Conservation (phyloP, 148 eudicot genomes). For the Cornus controversa region DNA sequence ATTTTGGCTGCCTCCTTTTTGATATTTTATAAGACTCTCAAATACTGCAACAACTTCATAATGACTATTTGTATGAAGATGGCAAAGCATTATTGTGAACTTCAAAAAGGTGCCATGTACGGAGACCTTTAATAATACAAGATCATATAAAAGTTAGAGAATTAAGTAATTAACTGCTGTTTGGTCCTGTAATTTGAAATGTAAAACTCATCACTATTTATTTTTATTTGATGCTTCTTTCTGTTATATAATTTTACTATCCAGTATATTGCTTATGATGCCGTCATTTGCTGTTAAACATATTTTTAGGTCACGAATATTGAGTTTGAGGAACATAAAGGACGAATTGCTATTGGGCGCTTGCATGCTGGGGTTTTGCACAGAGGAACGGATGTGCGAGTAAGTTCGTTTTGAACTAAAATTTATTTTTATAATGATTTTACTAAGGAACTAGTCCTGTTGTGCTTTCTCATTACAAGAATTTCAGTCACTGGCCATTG, state of each 20-base stretch:
- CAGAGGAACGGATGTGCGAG: conserved; percentile 90
- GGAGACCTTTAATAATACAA: neutral
- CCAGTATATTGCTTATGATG: neutral
- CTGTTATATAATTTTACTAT: neutral
- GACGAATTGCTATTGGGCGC: conserved; percentile 93
- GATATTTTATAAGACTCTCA: neutral
- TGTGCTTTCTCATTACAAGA: neutral
- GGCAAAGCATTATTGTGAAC: neutral
- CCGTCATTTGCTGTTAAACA: conserved; percentile 2
- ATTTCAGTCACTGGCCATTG: neutral
- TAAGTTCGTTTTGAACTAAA: conserved; percentile 18
- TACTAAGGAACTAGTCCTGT: neutral
- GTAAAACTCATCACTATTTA: neutral
- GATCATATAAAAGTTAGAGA: no score
- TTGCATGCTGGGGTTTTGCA: conserved; percentile 87
- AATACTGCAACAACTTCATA: neutral
- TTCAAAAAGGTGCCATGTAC: neutral
- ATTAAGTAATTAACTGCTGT: no score
- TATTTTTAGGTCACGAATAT: conserved; percentile 70
- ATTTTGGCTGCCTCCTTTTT: neutral
- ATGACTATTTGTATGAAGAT: neutral
- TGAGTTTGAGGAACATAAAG: conserved; percentile 96
- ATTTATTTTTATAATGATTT: neutral
- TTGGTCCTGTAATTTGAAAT: neutral
- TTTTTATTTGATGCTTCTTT: neutral